Evolutionary conservation across 768 basidiomycete genomes (phyloP), one percentile per base, ranked within the genome.

Genomic region (Artomyces pyxidatus): DNA sequence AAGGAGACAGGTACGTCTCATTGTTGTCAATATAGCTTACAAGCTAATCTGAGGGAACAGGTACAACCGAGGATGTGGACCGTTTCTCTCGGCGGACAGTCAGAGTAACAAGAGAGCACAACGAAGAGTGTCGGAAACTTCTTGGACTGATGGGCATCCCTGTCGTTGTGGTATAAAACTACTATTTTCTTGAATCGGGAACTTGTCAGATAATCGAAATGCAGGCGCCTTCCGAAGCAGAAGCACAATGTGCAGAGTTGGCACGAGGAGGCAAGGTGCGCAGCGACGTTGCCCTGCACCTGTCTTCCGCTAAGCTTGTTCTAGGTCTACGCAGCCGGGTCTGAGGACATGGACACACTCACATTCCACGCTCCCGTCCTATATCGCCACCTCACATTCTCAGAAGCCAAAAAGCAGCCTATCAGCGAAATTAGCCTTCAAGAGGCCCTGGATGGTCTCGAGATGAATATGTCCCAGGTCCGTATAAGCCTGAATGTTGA

Each of bases 331-430:
- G 96, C 90, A 1, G 94, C 96, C 7, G 96, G 96, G 12, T 96
- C 94, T 0, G 96, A 98, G 68, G 96, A 99, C 66, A 99, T 99
- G 96, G 96, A 99, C 60, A 99, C 96, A 7, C 80, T 99, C 19
- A 99, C 96, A 1, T 99, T 99, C 72, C 77, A 80, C 56, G 71
- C 95, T 0, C 95, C 96, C 1, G 83, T 95, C 38, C 75, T 99
- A 8, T 85, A 88, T 58, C 89, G 96, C 25, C 96, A 97, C 67
- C 78, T 99, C 51, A 98, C 96, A 11, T 97, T 98, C 71, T 93
- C 91, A 11, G 96, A 99, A 63, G 94, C 94, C 12, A 92, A 95
- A 65, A 98, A 97, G 61, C 83, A 88, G 55, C 96, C 96, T 14
- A 99, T 99, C 59, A 85, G 81, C 58, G 91, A 97, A 60, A 92